Evolutionary conservation across 2,329 filamentous ascomycete genomes (phyloP), one percentile per base, ranked within the genome.

Genomic region (Alternaria arbusti): DNA sequence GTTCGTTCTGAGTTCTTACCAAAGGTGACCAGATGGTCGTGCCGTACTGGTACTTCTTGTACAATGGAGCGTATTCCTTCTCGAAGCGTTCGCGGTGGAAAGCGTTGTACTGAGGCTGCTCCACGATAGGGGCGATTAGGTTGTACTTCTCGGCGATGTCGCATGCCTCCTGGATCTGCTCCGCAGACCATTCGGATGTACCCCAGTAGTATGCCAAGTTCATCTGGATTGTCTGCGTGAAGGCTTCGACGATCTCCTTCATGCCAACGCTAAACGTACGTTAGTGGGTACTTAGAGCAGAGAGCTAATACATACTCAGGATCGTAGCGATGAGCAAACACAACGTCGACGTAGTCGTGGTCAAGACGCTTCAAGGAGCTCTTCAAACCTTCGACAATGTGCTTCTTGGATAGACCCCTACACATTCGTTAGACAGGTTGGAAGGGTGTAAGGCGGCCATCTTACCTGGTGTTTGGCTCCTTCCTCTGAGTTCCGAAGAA

Each of bases 261-360:
- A 89, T 88, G 4, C 86, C 86, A 3, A 87, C 88, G 58, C 82
- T 82, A 57, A 15, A 23, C 11, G 9, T 8, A 40, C 44, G 36
- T 72, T 52, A 68, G 68, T 20, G 40, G 3, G 17, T 13, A 26
- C 7, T 23, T 23, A 20, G 17, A 17, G 13, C 30, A 4, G 15
- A 17, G 11, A 43, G 4, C 9, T 23, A 3, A 22, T 47, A 8
- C 73, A 17, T 73, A 80, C 79, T 79, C 79, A 50, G 81, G 79
- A 62, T 90, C 88, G 15, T 86, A 85, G 25, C 88, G 83, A 77
- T 90, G 88, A 4, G 88, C 87, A 58, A 89, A 87, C 40, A 90
- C 84, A 47, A 90, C 81, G 74, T 90, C 88, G 57, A 90, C 88
- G 72, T 92, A 92, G n/a, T 86, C 85, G 57, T 87, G 84, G 72